These are phyloP conservation scores for Cystobasidium slooffiae DNA, from an alignment of 1,284 basidiomycete genomes.

Conservation along the genomic window DNA sequence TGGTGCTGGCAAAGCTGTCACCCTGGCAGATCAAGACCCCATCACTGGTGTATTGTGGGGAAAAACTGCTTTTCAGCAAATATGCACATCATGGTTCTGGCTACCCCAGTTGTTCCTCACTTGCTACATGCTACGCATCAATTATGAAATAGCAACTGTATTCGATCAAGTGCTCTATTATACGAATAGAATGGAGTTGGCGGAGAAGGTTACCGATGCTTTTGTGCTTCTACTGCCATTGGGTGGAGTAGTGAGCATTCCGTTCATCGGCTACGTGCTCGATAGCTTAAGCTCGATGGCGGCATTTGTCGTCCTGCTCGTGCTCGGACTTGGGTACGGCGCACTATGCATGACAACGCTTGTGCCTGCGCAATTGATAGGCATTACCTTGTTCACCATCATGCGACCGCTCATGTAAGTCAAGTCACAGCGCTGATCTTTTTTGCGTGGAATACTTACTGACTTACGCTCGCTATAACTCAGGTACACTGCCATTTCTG, in stretches of 20 bases:
- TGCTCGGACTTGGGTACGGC: slow-evolving; percentile 55
- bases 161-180: slow-evolving; percentile 56
- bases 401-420: slow-evolving; percentile 50
- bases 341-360: slow-evolving; percentile 52
- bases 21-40: slow-evolving; percentile 48
- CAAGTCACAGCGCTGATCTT: not conserved
- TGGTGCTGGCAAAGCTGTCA: not conserved
- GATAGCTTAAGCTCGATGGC: slow-evolving; percentile 55
- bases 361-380: slow-evolving; percentile 54
- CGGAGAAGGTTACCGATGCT: slow-evolving; percentile 54
- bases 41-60: slow-evolving; percentile 57
- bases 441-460: not conserved
- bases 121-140: slow-evolving; percentile 57
- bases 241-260: slow-evolving; percentile 56
- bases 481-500: slow-evolving; percentile 56
- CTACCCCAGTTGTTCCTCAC: slow-evolving; percentile 54
- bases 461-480: slow-evolving; percentile 38
- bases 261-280: slow-evolving; percentile 56
- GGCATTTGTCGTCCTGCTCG: slow-evolving; percentile 54
- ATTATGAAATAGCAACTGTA: slow-evolving; percentile 58
- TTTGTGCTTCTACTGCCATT: slow-evolving; percentile 59
- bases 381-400: slow-evolving; percentile 56
- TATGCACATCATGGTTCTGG: slow-evolving; percentile 56
- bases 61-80: slow-evolving; percentile 53
- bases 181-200: slow-evolving; percentile 52